Evolutionary conservation across 1,284 basidiomycete genomes (phyloP), one percentile per base, ranked within the genome.

Genomic region (Cutaneotrichosporon dermatis): DNA sequence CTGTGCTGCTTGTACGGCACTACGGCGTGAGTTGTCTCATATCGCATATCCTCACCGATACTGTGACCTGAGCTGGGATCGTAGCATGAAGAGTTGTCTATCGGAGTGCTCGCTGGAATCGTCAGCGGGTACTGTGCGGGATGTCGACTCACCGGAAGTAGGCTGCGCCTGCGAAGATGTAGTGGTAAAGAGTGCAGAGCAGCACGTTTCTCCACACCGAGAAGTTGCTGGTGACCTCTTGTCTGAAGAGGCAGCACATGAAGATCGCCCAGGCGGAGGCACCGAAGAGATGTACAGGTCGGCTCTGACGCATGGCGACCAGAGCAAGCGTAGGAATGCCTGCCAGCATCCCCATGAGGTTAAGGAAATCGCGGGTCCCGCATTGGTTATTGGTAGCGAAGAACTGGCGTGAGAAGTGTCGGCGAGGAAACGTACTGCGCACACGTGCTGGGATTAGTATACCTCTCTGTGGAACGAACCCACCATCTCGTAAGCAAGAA

Each of bases 1-100:
- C 74, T 92, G 89, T 4, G 90, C 90, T 60, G 87, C 87, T 73
- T 91, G 88, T 6, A 88, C 90, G 36, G 88, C 88, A 66, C 85
- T 79, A 12, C 6, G 1, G 4, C n/a, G 13, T 44, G 6, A 44
- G n/a, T n/a, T n/a, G n/a, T n/a, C n/a, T n/a, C n/a, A n/a, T n/a
- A n/a, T n/a, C n/a, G n/a, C n/a, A n/a, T n/a, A n/a, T n/a, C n/a
- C n/a, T n/a, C n/a, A n/a, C 39, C 39, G 39, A 55, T 70, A 73
- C 50, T 90, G 88, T 5, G 85, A 80, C 75, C 92, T 91, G 66
- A 94, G 84, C 70, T 88, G 85, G 57, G 85, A 83, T 10, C 86
- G 81, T 33, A 87, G 78, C 7, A 81, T 81, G 68, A 84, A 87
- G 61, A 86, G 79, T 50, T 85, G 79, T 37, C 87, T 78, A 63